Evolutionary conservation across 1,284 basidiomycete species (phyloP), one percentile per base, ranked within the genome.

Genomic region (Laetiporus sulphureus): DNA sequence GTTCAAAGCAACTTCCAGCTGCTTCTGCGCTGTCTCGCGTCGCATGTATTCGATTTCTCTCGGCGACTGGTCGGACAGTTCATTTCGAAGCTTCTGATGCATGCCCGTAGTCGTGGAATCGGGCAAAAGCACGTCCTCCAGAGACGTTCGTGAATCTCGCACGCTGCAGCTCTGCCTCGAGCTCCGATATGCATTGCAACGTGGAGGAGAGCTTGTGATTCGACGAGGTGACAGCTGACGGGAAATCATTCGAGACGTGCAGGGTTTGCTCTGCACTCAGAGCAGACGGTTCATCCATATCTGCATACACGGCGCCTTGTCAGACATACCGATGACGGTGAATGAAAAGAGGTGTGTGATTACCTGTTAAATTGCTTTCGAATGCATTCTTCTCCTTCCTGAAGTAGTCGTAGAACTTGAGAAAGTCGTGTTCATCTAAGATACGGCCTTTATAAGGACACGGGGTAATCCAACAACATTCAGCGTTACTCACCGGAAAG

Each of bases 101-200:
- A n/a, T n/a, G n/a, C n/a, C n/a, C n/a, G 25, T 13, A 27, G 7
- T 13, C 13, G 25, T 13, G 25, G 25, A 13, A 13, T 8, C 25
- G 13, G 25, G 25, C 25, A 13, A 8, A 13, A 7, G 25, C 25
- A 13, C 25, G 8, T 27, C 25, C 8, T 27, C 25, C 32, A 3
- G 15, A 16, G 12, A 8, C 23, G 7, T n/a, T 13, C 3, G 29
- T 22, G n/a, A 36, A 36, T 4, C 25, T 16, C 4, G 25, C 15
- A 13, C 34, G 16, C 16, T 24, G 4, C 8, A 42, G 41, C 34
- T 36, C 41, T 20, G 25, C 18, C 35, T 42, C 41, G 22, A 42
- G 35, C 25, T 36, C 34, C 15, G 35, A 30, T 20, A 42, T 42
- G 27, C 41, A 35, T 13, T 36, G 7, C 12, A 38, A 29, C 8